Base-by-base conservation (phyloP, 768 basidiomycete species). In the Postia placenta region DNA sequence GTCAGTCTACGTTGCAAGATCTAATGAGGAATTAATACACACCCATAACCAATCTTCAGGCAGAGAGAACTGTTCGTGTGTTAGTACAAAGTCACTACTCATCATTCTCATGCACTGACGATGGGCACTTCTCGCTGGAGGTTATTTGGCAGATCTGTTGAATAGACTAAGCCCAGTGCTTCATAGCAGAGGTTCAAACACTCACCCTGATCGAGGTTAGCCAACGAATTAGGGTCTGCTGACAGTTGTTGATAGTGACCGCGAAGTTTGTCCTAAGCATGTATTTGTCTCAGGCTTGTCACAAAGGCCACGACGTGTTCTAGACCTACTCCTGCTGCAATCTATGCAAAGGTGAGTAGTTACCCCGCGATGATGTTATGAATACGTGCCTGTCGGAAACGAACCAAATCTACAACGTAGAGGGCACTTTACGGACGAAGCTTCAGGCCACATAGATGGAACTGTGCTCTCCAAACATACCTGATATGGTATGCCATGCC, bases 41-140 rank as follows among this genome's bases (percentile, higher is more conserved):
- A 91, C 89, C 95, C 96, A 99, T 57, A 98, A 69, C 96, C 96
- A 99, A 59, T 92, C 88, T 66, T 92, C 87, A 51, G 81, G 80
- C 14, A 98, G 71, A 0, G 96, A 92, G 67, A 79, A 87, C 91
- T 94, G 53, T 17, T 40, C 22, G 27, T 45, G 45, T 35, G 54
- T 25, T 19, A n/a, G 47, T 45, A 2, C 54, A 48, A 1, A 20
- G 11, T 25, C 33, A 19, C 24, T 42, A 36, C 22, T 11, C 9
- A 20, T n/a, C 43, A 1, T 30, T 26, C 6, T 22, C 7, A 19
- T 7, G 11, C 3, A 73, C 89, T 72, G 66, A 92, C 91, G 50
- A 99, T 99, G 0, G 95, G 95, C 33, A 99, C 88, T 57, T 90
- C 79, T 26, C 77, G 72, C 61, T 99, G 95, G 54, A 99, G 73